A percentile compares a stretch with the other conserved stretches of the same genome.
These are phyloP conservation scores for Groenewaldozyma auringiensis DNA, from an alignment of 1,139 yeast genomes.

Conservation along the genomic window DNA sequence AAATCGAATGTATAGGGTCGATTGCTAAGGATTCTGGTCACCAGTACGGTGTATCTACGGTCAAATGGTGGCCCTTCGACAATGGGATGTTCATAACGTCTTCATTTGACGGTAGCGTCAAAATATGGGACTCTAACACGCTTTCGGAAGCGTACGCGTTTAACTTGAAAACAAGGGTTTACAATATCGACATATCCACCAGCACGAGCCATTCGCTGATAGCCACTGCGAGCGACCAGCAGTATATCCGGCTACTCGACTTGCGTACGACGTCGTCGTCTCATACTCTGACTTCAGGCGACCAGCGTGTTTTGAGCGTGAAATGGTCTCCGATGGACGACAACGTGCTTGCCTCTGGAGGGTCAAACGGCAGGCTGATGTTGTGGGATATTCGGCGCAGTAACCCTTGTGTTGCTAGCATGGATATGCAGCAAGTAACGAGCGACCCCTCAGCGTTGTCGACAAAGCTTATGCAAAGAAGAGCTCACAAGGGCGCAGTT, in stretches of 20 bases:
- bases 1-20: constrained; percentile 32
- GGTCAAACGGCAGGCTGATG: constrained; percentile 52
- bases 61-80: constrained; percentile 87
- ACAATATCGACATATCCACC: constrained; percentile 32
- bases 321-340: constrained; percentile 71
- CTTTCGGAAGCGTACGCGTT: constrained; percentile 59
- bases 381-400: constrained; percentile 75
- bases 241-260: constrained; percentile 63
- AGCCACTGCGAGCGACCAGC: constrained; percentile 65
- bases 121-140: constrained; percentile 73
- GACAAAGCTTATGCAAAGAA: constrained; percentile 23
- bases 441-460: constrained; percentile 20
- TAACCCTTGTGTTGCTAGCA: constrained; percentile 52
- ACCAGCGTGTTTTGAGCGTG: constrained; percentile 46
- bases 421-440: constrained; percentile 40
- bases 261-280: constrained; percentile 61
- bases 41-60: constrained; percentile 60
- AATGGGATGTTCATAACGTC: constrained; percentile 79
- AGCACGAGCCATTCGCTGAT: constrained; percentile 47
- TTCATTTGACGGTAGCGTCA: constrained; percentile 70
- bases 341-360: constrained; percentile 63
- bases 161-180: constrained; percentile 39
- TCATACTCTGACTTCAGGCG: constrained; percentile 43
- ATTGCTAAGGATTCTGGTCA: constrained; percentile 55
- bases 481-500: constrained; percentile 69